Evolutionary conservation across 116 monocot genomes (phyloP).

Genomic region (Papilionanthe hybrid): DNA sequence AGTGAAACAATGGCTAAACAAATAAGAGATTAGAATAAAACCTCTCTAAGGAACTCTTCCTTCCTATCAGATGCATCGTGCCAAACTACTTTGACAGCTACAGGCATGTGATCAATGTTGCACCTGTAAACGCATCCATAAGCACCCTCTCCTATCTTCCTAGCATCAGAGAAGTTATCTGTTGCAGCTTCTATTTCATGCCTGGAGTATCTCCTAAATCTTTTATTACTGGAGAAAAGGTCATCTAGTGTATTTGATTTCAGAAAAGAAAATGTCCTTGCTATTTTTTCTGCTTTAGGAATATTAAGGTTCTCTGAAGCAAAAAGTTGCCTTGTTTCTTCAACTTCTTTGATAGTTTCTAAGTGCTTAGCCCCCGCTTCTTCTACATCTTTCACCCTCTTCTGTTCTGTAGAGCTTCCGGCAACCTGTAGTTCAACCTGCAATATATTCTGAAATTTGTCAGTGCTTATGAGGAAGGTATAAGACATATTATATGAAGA

Average conservation of each 20-base stretch:
- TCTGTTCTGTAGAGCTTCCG: constrained; percentile 49
- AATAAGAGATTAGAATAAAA: constrained; percentile 11
- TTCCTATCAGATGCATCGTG: constrained; percentile 49
- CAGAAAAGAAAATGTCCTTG: constrained; percentile 29
- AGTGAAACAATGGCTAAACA: too few species aligned
- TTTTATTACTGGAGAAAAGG: constrained; percentile 37
- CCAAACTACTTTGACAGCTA: constrained; percentile 78
- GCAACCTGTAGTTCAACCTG: constrained; percentile 47
- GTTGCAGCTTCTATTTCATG: constrained; percentile 78
- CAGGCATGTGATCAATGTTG: constrained; percentile 75
- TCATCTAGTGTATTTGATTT: constrained; percentile 39
- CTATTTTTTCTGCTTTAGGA: constrained; percentile 44
- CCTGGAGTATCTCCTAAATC: constrained; percentile 50
- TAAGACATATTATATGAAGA: too few species aligned
- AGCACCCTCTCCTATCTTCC: constrained; percentile 82
- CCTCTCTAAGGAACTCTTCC: constrained; percentile 83
- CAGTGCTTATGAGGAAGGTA: too few species aligned
- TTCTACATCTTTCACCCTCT: constrained; percentile 47
- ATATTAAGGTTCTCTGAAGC: constrained; percentile 43
- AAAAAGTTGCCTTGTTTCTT: constrained; percentile 38
- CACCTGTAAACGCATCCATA: constrained; percentile 83
- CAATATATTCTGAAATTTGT: constrained; percentile 1
- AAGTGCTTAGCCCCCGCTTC: constrained; percentile 46
- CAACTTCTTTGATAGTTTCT: constrained; percentile 46
- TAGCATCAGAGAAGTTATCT: constrained; percentile 68